Conservation (phyloP, 2,329 filamentous ascomycete species). For the Aureobasidium uvarum region DNA sequence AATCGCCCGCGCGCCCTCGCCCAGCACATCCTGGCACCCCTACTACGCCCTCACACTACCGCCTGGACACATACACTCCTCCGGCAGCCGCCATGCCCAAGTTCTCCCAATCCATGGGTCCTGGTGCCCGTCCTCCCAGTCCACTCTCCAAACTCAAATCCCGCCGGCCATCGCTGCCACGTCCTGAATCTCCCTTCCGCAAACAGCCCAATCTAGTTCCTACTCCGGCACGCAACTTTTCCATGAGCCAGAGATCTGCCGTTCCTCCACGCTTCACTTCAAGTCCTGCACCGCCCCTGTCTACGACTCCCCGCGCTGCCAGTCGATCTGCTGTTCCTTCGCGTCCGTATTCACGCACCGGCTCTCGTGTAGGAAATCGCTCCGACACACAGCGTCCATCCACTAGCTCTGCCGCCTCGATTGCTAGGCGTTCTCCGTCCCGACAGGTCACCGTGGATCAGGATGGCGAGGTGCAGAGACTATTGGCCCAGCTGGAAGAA, state of each 20-base stretch:
- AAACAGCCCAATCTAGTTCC: slow-evolving; percentile 55
- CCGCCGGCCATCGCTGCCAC: slow-evolving; percentile 70
- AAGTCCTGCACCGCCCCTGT: slow-evolving; percentile 59
- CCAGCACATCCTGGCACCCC: slow-evolving; percentile 65
- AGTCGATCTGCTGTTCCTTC: slow-evolving; percentile 49
- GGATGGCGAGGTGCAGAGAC: slow-evolving; percentile 69
- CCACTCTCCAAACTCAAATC: slow-evolving; percentile 67
- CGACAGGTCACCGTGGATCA: slow-evolving; percentile 37
- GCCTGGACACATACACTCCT: slow-evolving; percentile 50
- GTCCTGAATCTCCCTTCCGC: slow-evolving; percentile 81
- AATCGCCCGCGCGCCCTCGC: slow-evolving; percentile 54
- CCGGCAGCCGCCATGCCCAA: slow-evolving; percentile 64
- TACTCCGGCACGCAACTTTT: slow-evolving; percentile 59
- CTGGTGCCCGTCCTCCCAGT: slow-evolving; percentile 64
- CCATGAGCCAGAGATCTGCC: slow-evolving; percentile 51
- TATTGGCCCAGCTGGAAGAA: slow-evolving; percentile 74
- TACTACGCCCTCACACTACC: slow-evolving; percentile 61
- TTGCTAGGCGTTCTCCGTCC: slow-evolving; percentile 40
- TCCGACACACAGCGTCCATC: slow-evolving; percentile 40
- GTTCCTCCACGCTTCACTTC: slow-evolving; percentile 59
- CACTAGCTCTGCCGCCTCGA: slow-evolving; percentile 50
- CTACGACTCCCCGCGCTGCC: slow-evolving; percentile 42
- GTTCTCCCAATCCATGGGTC: slow-evolving; percentile 86
- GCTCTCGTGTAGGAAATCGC: slow-evolving; percentile 48
- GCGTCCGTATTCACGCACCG: slow-evolving; percentile 49